Base-by-base conservation (phyloP, 176 grass and related monocot genomes). In the Eragrostis nindensis region DNA sequence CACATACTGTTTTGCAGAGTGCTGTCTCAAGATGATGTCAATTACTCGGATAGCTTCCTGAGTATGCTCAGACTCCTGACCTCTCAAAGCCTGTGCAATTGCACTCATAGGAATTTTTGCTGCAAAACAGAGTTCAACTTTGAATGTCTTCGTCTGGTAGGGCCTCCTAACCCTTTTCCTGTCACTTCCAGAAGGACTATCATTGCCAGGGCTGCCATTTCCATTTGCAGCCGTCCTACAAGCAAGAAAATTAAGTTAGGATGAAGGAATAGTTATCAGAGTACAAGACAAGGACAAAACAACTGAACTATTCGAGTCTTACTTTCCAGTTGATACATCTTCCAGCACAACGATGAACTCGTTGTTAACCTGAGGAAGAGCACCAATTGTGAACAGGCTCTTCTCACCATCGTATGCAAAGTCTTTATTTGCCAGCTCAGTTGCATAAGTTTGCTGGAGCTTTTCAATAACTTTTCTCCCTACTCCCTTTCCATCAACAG, bases 391-490 rank as follows among this genome's bases (percentile, higher is more conserved):
- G 53, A 97, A 97, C 8, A 97, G 76, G 52, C 85, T 94, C 62
- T 97, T 94, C 71, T 97, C 89, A 39, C 94, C 94, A 88, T 97
- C 94, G 85, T 97, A 97, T 0, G 94, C 94, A 45, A 97, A 97
- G 19, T 94, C 85, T 57, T 97, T 97, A 67, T 94, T 82, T 1
- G 88, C 91, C 1, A 97, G 68, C 30, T 94, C 89, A 17, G 82
- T 69, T 19, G 72, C 63, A 18, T 94, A 98, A 0, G 92, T 94
- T 64, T 98, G 92, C 8, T 92, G 77, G 4, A 98, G 79, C 62
- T 91, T 98, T 11, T 98, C 95, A 0, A 98, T 91, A 1, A 98
- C 92, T 59, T 77, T 89, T 29, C 95, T 81, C 0, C 95, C 92
- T 1, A 85, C 65, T 0, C 92, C 95, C 79, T 98, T 98, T 3